Percentiles rank a stretch among this genome's conserved stretches.
Conservation (phyloP, 768 basidiomycete species). For the Nidula microcarpa region DNA sequence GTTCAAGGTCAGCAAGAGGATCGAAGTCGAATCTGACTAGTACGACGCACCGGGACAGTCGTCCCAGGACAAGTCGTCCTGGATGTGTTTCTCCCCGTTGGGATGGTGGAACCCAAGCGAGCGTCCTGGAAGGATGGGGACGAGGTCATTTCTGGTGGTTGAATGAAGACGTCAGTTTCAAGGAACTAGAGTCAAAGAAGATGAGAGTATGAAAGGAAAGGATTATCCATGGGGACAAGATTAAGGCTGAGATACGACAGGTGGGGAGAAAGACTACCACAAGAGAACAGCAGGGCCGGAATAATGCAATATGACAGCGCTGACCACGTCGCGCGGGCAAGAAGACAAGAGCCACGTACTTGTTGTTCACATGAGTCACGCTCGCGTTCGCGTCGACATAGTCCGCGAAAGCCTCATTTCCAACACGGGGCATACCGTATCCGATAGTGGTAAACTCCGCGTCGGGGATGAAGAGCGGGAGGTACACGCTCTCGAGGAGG, state of each 20-base stretch:
- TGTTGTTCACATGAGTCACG: constrained; percentile 17
- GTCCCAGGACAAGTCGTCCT: constrained; percentile 20
- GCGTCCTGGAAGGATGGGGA: constrained; percentile 28
- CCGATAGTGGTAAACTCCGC: constrained; percentile 29
- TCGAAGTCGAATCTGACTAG: neutral
- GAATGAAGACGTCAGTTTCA: too few species aligned
- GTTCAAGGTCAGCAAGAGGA: neutral
- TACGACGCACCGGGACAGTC: constrained; percentile 12
- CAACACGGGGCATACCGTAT: constrained; percentile 38
- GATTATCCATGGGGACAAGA: too few species aligned
- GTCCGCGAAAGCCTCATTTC: constrained; percentile 20
- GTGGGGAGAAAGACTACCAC: too few species aligned
- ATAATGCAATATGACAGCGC: neutral
- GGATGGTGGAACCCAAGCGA: constrained; percentile 39
- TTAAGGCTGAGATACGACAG: too few species aligned
- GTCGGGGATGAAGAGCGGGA: constrained; percentile 45
- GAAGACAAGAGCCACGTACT: constrained; percentile 5
- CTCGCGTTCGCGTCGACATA: constrained; percentile 17
- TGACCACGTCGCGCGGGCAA: neutral
- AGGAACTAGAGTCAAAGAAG: too few species aligned
- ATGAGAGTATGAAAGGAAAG: too few species aligned
- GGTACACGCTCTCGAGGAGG: constrained; percentile 53
- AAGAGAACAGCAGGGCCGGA: too few species aligned
- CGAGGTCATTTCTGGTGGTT: constrained; percentile 15
- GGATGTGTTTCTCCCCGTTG: constrained; percentile 38